Evolutionary conservation across 192 early-diverging fungal species (phyloP).

Genomic region (Backusella tuberculispora): DNA sequence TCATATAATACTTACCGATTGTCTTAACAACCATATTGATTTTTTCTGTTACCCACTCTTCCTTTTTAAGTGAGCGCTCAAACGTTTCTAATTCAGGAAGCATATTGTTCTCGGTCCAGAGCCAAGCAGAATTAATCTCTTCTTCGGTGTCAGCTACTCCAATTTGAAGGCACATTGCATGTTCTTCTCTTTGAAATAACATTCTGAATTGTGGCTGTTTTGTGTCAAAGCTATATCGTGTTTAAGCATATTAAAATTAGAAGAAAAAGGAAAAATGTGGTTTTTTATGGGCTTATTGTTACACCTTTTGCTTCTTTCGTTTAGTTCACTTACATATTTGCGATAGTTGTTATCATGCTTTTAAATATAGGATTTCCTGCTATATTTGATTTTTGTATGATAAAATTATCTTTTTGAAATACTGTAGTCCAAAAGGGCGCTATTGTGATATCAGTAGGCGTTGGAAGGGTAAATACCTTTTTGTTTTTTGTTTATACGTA

Average conservation of each 20-base stretch:
- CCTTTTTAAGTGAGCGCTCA: constrained; percentile 78
- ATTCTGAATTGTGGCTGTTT: constrained; percentile 93
- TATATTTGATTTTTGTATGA: constrained; percentile 70
- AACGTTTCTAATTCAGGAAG: constrained; percentile 69
- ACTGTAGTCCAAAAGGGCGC: constrained; percentile 73
- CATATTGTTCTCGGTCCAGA: constrained; percentile 88
- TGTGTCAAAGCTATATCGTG: constrained; percentile 85
- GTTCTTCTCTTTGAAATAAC: constrained; percentile 66
- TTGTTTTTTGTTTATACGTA: no score
- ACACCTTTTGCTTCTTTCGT: background rate
- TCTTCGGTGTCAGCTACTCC: constrained; percentile 83
- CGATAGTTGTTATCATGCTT: constrained; percentile 85
- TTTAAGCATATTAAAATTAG: background rate
- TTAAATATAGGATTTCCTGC: constrained; percentile 60
- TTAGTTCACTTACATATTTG: constrained; percentile 73
- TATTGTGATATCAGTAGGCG: constrained; percentile 50
- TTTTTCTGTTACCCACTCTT: constrained; percentile 89
- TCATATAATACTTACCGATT: constrained; percentile 59
- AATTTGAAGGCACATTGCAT: constrained; percentile 72
- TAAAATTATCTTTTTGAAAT: constrained; percentile 61
- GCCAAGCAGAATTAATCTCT: constrained; percentile 88
- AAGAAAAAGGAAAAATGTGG: background rate
- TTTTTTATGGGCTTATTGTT: background rate
- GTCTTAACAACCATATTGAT: constrained; percentile 85
- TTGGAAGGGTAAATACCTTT: constrained; percentile 55